These are phyloP conservation scores for Aphanomyces euteiches DNA, from an alignment of 352 stramenopile genomes.

Conservation along the genomic window DNA sequence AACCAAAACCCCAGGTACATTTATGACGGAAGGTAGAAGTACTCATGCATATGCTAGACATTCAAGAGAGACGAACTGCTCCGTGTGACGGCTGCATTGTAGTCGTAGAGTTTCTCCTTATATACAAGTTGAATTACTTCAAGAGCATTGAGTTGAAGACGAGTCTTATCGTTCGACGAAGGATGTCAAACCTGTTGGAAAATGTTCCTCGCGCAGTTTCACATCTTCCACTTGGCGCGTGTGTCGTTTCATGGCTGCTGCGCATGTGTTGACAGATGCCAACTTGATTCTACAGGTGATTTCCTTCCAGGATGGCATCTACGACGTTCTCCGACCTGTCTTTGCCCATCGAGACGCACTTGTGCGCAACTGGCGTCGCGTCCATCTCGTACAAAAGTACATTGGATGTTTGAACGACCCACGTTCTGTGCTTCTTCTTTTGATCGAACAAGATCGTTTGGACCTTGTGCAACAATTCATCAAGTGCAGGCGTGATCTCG, in stretches of 20 bases:
- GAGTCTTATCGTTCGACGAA: too few relatives aligned
- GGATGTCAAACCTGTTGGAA: too few relatives aligned
- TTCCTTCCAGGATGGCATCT: slow-evolving; percentile 6
- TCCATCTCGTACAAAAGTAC: slow-evolving; percentile 3
- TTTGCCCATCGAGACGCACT: not conserved
- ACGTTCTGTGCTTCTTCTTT: not conserved
- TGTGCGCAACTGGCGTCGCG: not conserved
- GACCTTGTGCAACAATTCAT: not conserved
- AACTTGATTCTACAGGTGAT: not conserved
- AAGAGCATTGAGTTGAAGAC: too few relatives aligned
- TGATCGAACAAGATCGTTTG: not conserved
- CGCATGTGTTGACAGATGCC: not conserved
- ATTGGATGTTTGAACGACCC: slow-evolving; percentile 6
- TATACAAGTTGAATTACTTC: too few relatives aligned
- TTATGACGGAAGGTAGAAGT: not conserved
- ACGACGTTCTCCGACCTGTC: not conserved
- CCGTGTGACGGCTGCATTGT: not conserved
- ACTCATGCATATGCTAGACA: slow-evolving; percentile 21
- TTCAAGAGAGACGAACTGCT: not conserved
- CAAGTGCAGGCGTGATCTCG: not conserved
- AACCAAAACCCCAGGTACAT: slow-evolving; percentile 45
- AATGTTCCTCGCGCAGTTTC: too few relatives aligned
- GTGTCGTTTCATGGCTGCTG: not conserved
- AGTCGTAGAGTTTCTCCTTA: not conserved
- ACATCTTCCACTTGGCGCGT: too few relatives aligned